Percentiles rank a stretch among this genome's conserved stretches.
phyloP scores from a whole-genome alignment of 441 rosid species.

The Jatropha multifida region DNA sequence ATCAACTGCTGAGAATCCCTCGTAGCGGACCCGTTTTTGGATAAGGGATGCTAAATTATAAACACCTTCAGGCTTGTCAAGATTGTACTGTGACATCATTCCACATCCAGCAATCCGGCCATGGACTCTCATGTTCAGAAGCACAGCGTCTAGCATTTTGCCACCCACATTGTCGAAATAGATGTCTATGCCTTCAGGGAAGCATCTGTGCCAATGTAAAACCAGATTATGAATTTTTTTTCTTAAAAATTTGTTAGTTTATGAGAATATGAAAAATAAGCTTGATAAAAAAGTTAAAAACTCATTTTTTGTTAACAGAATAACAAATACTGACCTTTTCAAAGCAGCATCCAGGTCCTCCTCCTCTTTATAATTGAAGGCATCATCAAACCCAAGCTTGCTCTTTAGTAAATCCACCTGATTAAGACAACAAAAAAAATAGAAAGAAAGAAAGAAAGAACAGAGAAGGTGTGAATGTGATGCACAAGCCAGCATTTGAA shows the following conservation, averaged over 20 bases:
- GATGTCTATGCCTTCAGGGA: constrained; percentile 22
- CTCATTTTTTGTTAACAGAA: background rate
- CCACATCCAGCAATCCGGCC: constrained; percentile 17
- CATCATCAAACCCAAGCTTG: constrained; percentile 2
- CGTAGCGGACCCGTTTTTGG: background rate
- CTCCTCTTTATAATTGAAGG: constrained; percentile 5
- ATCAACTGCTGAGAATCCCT: background rate
- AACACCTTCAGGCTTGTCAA: constrained; percentile 15
- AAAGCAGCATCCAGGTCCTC: background rate
- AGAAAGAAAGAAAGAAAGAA: background rate
- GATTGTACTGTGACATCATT: constrained; percentile 27
- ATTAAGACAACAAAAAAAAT: background rate
- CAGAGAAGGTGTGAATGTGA: too few species aligned
- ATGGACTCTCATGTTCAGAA: constrained; percentile 18
- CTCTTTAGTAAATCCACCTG: background rate
- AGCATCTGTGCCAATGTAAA: background rate
- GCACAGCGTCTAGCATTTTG: constrained; percentile 29
- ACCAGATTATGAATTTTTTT: background rate
- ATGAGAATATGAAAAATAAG: background rate
- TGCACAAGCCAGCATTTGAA: too few species aligned
- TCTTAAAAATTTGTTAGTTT: background rate
- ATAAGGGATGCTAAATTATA: constrained; percentile 5
- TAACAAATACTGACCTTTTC: background rate
- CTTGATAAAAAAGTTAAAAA: background rate
- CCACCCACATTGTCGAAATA: constrained; percentile 31